Base-by-base conservation (phyloP, 768 basidiomycete genomes). In the Auriscalpium microsporum region DNA sequence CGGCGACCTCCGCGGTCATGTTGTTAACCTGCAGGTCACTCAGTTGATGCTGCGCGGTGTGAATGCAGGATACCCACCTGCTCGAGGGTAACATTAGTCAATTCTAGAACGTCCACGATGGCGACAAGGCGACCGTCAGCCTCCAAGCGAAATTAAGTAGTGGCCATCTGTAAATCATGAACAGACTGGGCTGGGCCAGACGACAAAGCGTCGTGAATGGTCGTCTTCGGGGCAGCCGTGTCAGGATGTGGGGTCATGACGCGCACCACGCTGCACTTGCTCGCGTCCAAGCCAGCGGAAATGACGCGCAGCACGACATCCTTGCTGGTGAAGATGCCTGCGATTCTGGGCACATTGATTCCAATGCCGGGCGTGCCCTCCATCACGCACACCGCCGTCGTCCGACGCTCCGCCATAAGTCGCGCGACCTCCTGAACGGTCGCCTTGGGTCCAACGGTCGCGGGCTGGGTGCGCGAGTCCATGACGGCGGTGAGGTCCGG, bases 201-300 rank as follows among this genome's bases (percentile, higher is more conserved):
- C 28, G 14, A 48, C 16, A 38, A 17, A 42, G 48, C 40, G 21
- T 98, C 94, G 62, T 98, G 96, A 23, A 96, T 84, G 36, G 84
- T 94, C 79, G 81, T 87, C 0, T 84, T 82, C 0, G 96, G 95
- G 52, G 86, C 83, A 6, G 95, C 96, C 17, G 90, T 93, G 63
- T 99, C 96, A 2, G 96, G 96, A 70, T 99, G 96, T 38, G 96
- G 96, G 0, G 96, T 99, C 96, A 99, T 99, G 38, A 99, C 96
- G 42, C 96, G 76, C 11, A 99, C 91, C 52, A 99, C 96, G 63
- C 92, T 94, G 71, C 95, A 98, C 65, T 90, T 80, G 52, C 80
- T 81, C 7, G 94, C 83, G 64, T 98, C 95, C 67, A 98, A 74
- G 10, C 94, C 95, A 13, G 96, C 96, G 13, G 96, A 96, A 64